phyloP scores from a whole-genome alignment of 176 grass and related monocot species.

The Secale cereale region DNA sequence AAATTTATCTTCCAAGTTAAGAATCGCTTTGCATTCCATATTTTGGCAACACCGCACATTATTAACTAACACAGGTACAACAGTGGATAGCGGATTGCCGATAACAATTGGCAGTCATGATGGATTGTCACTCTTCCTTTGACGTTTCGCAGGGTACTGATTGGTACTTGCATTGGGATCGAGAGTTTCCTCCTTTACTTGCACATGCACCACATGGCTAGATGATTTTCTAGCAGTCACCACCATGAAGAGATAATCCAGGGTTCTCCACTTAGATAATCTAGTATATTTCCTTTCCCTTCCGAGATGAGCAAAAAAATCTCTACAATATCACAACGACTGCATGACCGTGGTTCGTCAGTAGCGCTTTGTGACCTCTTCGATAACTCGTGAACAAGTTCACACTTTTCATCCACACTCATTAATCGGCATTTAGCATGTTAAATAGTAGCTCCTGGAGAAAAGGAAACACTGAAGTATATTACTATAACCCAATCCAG shows the following conservation, averaged over 20 bases:
- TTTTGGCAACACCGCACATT: constrained; percentile 67
- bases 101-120: constrained; percentile 37
- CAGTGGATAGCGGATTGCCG: constrained; percentile 38
- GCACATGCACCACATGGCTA: background rate
- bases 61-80: constrained; percentile 28
- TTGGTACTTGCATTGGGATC: no score
- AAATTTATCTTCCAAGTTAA: constrained; percentile 61
- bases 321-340: constrained; percentile 82
- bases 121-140: constrained; percentile 68
- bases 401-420: background rate
- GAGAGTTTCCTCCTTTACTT: no score
- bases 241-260: constrained; percentile 90
- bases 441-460: constrained; percentile 53
- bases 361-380: constrained; percentile 66
- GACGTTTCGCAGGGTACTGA: no score
- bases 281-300: constrained; percentile 93
- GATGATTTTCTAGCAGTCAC: constrained; percentile 50
- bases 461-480: constrained; percentile 13
- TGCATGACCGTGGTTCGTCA: constrained; percentile 77
- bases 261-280: constrained; percentile 86
- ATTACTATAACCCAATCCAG: background rate
- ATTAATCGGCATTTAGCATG: constrained; percentile 5
- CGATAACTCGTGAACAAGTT: constrained; percentile 70
- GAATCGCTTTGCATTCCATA: background rate
- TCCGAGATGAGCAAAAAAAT: no score